Evolutionary conservation across 495 filamentous ascomycete species (phyloP).

Genomic region (Sordaria brevicollis): DNA sequence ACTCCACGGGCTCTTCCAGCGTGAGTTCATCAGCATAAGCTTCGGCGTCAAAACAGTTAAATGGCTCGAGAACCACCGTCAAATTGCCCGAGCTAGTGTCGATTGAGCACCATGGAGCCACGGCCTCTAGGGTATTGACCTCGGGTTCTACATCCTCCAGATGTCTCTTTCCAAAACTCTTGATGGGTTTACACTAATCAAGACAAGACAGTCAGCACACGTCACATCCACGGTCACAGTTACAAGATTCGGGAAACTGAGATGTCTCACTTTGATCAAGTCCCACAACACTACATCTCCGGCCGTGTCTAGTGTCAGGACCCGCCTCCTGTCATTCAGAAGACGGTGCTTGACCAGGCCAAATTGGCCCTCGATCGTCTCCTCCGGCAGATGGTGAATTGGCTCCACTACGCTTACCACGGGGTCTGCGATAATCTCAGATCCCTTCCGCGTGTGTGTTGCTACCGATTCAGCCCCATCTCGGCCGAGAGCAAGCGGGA

Average conservation of each 20-base stretch:
- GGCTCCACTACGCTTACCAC: constrained; percentile 50
- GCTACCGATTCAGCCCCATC: constrained; percentile 32
- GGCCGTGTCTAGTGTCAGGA: constrained; percentile 85
- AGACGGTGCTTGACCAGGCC: constrained; percentile 88
- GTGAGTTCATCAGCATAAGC: constrained; percentile 86
- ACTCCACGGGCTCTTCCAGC: constrained; percentile 61
- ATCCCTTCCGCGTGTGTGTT: constrained; percentile 42
- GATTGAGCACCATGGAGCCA: constrained; percentile 91
- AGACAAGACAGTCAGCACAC: constrained; percentile 6
- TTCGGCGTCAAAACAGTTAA: constrained; percentile 96
- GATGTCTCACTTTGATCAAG: constrained; percentile 54
- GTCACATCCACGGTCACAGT: background rate
- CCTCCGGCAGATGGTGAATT: constrained; percentile 63
- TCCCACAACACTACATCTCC: constrained; percentile 98
- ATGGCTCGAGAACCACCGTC: constrained; percentile 83
- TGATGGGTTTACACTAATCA: constrained; percentile 64
- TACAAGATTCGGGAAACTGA: constrained; percentile 1
- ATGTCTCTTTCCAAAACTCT: constrained; percentile 84
- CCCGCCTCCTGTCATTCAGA: constrained; percentile 80
- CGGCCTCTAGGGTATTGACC: constrained; percentile 77
- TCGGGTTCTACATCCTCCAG: constrained; percentile 84
- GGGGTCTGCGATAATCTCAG: constrained; percentile 51
- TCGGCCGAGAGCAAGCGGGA: constrained; percentile 42
- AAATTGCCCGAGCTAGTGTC: constrained; percentile 86
- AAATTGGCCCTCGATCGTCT: constrained; percentile 90